phyloP scores from a whole-genome alignment of 371 early-diverging fungal species.

The Homolaphlyctis polyrhiza region DNA sequence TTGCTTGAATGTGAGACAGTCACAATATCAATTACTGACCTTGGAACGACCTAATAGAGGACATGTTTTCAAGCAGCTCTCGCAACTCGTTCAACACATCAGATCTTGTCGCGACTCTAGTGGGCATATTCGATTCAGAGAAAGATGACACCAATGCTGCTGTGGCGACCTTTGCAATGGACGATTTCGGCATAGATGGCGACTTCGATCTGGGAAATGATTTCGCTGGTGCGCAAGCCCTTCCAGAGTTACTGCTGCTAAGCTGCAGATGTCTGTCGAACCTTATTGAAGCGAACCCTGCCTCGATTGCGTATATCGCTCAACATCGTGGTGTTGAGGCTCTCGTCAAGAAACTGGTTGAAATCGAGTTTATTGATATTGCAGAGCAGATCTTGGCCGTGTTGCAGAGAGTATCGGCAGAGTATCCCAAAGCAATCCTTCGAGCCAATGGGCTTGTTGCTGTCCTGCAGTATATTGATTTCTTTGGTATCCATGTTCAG shows the following conservation, averaged over 20 bases:
- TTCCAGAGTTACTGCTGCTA: conserved; percentile 72
- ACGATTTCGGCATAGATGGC: neutral
- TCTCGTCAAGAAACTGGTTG: conserved; percentile 68
- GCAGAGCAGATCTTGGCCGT: conserved; percentile 82
- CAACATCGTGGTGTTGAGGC: conserved; percentile 62
- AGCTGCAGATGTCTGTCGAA: conserved; percentile 85
- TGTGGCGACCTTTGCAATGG: conserved; percentile 38
- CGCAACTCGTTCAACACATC: neutral
- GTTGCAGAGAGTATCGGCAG: conserved; percentile 65
- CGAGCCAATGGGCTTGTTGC: conserved; percentile 75
- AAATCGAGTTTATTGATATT: conserved; percentile 85
- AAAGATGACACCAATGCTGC: neutral
- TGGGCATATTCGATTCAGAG: neutral
- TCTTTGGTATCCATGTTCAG: conserved; percentile 83
- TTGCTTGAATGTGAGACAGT: too few species aligned
- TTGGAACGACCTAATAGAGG: too few species aligned
- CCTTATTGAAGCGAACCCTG: conserved; percentile 81
- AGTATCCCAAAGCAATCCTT: conserved; percentile 67
- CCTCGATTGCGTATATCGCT: conserved; percentile 58
- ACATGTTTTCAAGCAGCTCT: neutral
- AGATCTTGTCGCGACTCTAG: neutral
- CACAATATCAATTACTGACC: too few species aligned
- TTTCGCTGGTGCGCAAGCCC: conserved; percentile 17
- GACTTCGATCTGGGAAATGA: conserved; percentile 12
- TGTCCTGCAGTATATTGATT: conserved; percentile 81